Evolutionary conservation across 495 filamentous ascomycete genomes (phyloP), one percentile per base, ranked within the genome.

Genomic region (Penicillium robsamsonii): DNA sequence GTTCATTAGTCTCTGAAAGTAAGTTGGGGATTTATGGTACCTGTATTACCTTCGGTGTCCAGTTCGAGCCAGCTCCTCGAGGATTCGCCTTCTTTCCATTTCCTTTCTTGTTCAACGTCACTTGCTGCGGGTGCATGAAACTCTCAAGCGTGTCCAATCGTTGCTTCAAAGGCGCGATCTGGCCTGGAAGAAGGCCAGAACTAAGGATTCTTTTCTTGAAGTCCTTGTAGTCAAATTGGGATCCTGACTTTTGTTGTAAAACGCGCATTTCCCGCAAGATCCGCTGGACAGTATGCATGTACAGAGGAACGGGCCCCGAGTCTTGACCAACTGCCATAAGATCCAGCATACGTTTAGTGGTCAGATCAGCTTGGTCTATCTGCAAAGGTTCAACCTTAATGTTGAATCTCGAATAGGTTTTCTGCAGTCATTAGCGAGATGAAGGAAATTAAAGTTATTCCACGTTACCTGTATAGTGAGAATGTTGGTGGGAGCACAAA

Each of bases 401-500:
- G 13, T 78, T 75, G 5, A 77, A 60, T 50, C 59, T 22, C 15
- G 61, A 57, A 62, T 69, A 64, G 30, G 59, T 58, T 17, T 37
- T 46, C 58, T 65, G 29, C 51, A 22, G n/a, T 12, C 9, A 3
- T 46, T 57, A 55, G 12, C 18, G 40, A 20, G 52, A 29, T 0
- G 40, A 12, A 27, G 35, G 35, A 8, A 17, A 40, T 30, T 59
- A 2, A 2, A 22, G 22, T 22, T 22, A 22, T 22, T 22, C 1
- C 22, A 22, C 22, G 2, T 53, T 71, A 77, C 74, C 60, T 74
- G 60, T 43, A 88, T 77, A 0, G 66, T 71, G 1, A 60, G 46
- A 33, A 82, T 61, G 53, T 87, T 88, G 9, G 80, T 87, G 0
- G 84, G 81, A 7, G 87, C 76, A 25, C 86, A 87, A 0, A 92